Evolutionary conservation across 2,329 filamentous ascomycete species (phyloP).

Genomic region (Aspergillus oerlinghausenensis): DNA sequence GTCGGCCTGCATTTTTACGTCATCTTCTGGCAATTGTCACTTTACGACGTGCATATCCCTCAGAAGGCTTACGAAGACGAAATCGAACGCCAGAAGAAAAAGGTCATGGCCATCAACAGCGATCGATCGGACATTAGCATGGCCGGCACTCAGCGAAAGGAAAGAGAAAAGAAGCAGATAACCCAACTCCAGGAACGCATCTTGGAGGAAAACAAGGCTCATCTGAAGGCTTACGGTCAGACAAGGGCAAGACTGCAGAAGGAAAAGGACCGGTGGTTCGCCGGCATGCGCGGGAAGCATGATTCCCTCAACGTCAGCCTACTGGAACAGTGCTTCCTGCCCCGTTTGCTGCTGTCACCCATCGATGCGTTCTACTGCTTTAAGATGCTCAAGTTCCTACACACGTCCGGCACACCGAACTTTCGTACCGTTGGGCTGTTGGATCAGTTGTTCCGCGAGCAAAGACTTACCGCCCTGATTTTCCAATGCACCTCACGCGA

Average conservation of each 20-base stretch:
- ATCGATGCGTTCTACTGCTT: slow-evolving; percentile 87
- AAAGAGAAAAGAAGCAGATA: slow-evolving; percentile 65
- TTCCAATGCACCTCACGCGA: slow-evolving; percentile 88
- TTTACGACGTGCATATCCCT: slow-evolving; percentile 75
- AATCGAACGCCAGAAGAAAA: slow-evolving; percentile 62
- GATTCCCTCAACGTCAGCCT: slow-evolving; percentile 69
- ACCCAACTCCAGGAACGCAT: slow-evolving; percentile 66
- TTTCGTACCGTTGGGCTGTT: slow-evolving; percentile 84
- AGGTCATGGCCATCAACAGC: slow-evolving; percentile 62
- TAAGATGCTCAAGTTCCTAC: slow-evolving; percentile 79
- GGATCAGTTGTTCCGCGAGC: slow-evolving; percentile 77
- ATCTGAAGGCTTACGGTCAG: slow-evolving; percentile 62
- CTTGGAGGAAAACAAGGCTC: slow-evolving; percentile 67
- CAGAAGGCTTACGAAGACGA: slow-evolving; percentile 74
- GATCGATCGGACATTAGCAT: slow-evolving; percentile 70
- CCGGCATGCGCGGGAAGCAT: slow-evolving; percentile 57
- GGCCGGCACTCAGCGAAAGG: slow-evolving; percentile 61
- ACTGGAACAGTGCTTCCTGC: slow-evolving; percentile 88
- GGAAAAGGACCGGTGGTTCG: slow-evolving; percentile 77
- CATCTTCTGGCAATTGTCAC: slow-evolving; percentile 85
- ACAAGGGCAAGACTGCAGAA: slow-evolving; percentile 66
- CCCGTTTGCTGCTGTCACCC: slow-evolving; percentile 75
- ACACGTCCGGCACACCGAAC: slow-evolving; percentile 75
- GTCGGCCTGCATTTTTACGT: slow-evolving; percentile 79
- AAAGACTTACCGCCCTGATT: slow-evolving; percentile 74